Evolutionary conservation across 371 early-diverging fungal genomes (phyloP).

Genomic region (Circinella minor): DNA sequence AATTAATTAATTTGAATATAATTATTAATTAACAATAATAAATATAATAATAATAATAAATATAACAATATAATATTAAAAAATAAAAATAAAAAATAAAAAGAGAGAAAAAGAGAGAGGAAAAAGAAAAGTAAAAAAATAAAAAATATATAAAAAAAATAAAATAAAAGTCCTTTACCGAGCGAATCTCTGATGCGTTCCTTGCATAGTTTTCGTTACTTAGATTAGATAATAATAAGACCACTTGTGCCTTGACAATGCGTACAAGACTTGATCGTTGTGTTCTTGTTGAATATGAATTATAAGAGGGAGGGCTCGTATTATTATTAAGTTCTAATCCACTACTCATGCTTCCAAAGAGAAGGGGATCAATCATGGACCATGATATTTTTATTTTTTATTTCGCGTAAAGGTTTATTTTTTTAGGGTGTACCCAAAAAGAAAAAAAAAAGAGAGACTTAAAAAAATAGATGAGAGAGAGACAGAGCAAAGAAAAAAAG

Average conservation of each 20-base stretch:
- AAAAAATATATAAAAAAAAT: neutral
- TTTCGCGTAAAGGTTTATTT: conserved; percentile 4
- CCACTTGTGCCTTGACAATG: conserved; percentile 68
- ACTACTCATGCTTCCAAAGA: conserved; percentile 39
- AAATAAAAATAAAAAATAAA: neutral
- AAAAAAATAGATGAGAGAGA: no score
- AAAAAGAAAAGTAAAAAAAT: neutral
- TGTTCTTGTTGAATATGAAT: conserved; percentile 29
- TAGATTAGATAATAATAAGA: conserved; percentile 56
- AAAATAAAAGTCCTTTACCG: conserved; percentile 39
- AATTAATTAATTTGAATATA: neutral
- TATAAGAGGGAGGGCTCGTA: conserved; percentile 32
- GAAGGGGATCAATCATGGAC: conserved; percentile 8
- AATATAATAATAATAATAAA: neutral
- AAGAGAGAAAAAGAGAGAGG: neutral
- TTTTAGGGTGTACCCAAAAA: neutral
- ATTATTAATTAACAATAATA: neutral
- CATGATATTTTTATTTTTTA: conserved; percentile 2
- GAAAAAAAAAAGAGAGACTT: neutral
- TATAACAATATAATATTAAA: neutral
- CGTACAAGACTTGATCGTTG: conserved; percentile 55
- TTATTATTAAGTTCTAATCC: conserved; percentile 33
- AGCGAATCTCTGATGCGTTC: conserved; percentile 56
- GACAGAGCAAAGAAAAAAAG: no score
- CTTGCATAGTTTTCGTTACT: conserved; percentile 55